Evolutionary conservation across 2,329 filamentous ascomycete genomes (phyloP).

Genomic region (Verticillium alfalfae): DNA sequence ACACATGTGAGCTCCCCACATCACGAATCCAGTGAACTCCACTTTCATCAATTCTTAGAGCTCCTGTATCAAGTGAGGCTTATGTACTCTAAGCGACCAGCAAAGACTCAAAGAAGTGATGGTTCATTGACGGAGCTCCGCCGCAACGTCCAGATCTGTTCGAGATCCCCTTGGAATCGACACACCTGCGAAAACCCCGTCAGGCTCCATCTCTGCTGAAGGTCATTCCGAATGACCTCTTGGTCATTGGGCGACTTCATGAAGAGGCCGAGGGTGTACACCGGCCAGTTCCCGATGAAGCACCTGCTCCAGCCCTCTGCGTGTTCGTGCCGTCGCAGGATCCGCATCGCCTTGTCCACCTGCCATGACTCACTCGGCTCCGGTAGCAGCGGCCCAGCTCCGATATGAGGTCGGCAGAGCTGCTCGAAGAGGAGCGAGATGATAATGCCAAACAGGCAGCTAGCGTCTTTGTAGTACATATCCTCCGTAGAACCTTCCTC

Average conservation of each 20-base stretch:
- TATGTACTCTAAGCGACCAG: too few relatives aligned
- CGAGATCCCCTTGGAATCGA: constrained; percentile 13
- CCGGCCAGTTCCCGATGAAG: constrained; percentile 19
- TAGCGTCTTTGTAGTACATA: constrained; percentile 10
- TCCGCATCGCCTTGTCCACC: constrained; percentile 5
- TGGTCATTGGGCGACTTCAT: constrained; percentile 10
- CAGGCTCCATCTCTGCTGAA: constrained; percentile 12
- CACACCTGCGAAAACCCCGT: constrained; percentile 10
- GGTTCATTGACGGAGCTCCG: too few relatives aligned
- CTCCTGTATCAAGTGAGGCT: too few relatives aligned
- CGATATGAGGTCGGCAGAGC: background rate
- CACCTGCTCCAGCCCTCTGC: constrained; percentile 15
- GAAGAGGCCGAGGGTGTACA: constrained; percentile 15
- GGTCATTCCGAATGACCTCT: constrained; percentile 9
- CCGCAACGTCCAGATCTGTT: constrained; percentile 9
- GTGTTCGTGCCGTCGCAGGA: constrained; percentile 7
- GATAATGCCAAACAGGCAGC: constrained; percentile 11
- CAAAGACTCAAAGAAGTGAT: too few relatives aligned
- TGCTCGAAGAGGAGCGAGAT: constrained; percentile 14
- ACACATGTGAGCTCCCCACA: too few relatives aligned
- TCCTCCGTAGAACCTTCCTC: background rate
- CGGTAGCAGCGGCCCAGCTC: background rate
- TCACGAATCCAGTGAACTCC: too few relatives aligned
- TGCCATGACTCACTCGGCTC: constrained; percentile 11
- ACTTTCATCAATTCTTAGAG: too few relatives aligned